Evolutionary conservation across 768 basidiomycete genomes (phyloP).

Genomic region (Hericium alpestre): DNA sequence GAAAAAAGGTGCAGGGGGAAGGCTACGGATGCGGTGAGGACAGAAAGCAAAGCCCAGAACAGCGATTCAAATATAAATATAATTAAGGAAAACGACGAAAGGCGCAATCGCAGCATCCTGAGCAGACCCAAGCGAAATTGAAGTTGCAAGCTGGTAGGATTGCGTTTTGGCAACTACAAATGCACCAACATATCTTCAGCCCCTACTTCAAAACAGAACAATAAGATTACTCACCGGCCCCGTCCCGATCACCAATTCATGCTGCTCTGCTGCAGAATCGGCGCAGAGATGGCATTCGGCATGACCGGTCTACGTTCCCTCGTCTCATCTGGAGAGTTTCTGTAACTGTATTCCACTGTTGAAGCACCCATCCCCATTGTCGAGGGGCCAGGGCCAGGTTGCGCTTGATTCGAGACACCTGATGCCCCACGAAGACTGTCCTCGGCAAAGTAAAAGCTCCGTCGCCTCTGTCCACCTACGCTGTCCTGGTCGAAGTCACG

Average conservation of each 20-base stretch:
- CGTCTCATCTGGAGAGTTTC: slow-evolving; percentile 26
- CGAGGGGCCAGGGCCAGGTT: slow-evolving; percentile 31
- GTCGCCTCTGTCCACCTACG: slow-evolving; percentile 57
- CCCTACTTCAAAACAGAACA: background rate
- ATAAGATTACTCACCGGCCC: background rate
- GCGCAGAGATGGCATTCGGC: slow-evolving; percentile 61
- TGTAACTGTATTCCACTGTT: slow-evolving; percentile 26
- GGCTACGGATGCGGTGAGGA: background rate
- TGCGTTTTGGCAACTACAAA: too few species aligned
- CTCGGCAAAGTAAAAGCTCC: slow-evolving; percentile 83
- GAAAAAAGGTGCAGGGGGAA: too few species aligned
- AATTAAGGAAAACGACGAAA: background rate
- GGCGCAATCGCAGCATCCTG: too few species aligned
- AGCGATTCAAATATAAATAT: background rate
- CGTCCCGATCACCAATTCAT: slow-evolving; percentile 61
- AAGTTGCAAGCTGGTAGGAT: too few species aligned
- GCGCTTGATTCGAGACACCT: background rate
- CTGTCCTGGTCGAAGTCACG: slow-evolving; percentile 71
- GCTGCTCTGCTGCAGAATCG: slow-evolving; percentile 70
- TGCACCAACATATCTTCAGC: too few species aligned
- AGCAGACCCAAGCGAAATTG: too few species aligned
- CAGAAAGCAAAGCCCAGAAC: background rate
- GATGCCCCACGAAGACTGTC: slow-evolving; percentile 47
- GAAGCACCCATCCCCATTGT: slow-evolving; percentile 16
- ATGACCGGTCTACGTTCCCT: slow-evolving; percentile 49